A percentile compares a stretch with the other conserved stretches of the same genome.
Evolutionary conservation across 148 eudicot species (phyloP).

Genomic region (Camellia granthamiana): DNA sequence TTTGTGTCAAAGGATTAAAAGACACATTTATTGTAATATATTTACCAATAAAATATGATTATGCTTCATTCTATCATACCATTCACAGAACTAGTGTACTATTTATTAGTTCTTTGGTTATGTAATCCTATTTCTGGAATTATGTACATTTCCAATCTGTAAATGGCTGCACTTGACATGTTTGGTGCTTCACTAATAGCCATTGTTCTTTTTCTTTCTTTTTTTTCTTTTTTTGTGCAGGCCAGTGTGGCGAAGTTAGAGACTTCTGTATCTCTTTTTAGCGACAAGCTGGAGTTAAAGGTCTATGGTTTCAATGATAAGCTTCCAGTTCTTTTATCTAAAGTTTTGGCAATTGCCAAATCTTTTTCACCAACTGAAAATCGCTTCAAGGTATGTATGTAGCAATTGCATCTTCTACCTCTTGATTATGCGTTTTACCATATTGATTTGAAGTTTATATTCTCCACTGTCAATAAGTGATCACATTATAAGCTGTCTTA

Average conservation of each 20-base stretch:
- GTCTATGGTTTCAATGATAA: constrained; percentile 92
- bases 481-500: background rate
- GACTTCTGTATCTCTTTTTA: constrained; percentile 73
- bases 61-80: background rate
- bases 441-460: background rate
- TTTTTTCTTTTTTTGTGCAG: constrained; percentile 38
- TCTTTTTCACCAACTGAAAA: constrained; percentile 73
- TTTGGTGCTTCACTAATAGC: background rate
- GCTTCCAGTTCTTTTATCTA: constrained; percentile 75
- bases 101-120: background rate
- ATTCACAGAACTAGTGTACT: background rate
- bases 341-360: constrained; percentile 63
- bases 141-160: background rate
- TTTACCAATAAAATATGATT: background rate
- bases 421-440: background rate
- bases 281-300: constrained; percentile 90
- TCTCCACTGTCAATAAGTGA: no score
- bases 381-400: constrained; percentile 67
- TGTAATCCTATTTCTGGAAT: background rate
- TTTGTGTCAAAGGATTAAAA: background rate
- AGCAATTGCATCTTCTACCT: background rate
- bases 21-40: background rate
- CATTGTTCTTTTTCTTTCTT: background rate
- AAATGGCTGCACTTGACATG: background rate
- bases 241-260: constrained; percentile 94